A percentile compares a stretch with the other conserved stretches of the same genome.
Evolutionary conservation across 176 grass and related monocot species (phyloP).

Genomic region (Bothriochloa decipiens): DNA sequence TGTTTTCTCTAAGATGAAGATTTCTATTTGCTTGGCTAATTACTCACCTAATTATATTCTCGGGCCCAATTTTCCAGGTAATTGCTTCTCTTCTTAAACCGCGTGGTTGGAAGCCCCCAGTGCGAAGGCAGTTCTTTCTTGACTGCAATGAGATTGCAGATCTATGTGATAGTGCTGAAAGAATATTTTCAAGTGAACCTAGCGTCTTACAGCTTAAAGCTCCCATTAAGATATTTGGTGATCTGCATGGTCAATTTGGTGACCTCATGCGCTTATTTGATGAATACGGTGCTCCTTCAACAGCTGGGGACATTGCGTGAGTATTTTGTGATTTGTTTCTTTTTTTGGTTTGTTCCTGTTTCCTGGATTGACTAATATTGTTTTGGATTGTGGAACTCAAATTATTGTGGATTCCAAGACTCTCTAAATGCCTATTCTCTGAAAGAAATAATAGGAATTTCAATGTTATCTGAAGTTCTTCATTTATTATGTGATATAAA

Average conservation of each 20-base stretch:
- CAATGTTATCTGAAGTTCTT: not conserved
- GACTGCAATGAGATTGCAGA: constrained; percentile 99
- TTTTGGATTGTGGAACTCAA: constrained; percentile 5
- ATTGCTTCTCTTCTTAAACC: constrained; percentile 92
- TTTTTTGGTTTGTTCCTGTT: constrained; percentile 23
- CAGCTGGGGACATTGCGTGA: constrained; percentile 96
- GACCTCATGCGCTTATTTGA: constrained; percentile 98
- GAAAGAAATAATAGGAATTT: not conserved
- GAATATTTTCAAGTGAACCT: constrained; percentile 93
- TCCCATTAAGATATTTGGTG: constrained; percentile 99
- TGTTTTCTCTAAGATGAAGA: constrained; percentile 14
- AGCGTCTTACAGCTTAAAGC: constrained; percentile 93
- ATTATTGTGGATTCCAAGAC: constrained; percentile 6
- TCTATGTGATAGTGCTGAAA: constrained; percentile 88
- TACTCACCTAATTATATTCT: constrained; percentile 34
- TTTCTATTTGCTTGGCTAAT: constrained; percentile 15
- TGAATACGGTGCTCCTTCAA: constrained; percentile 98
- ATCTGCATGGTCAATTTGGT: constrained; percentile 99
- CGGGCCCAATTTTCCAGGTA: constrained; percentile 59
- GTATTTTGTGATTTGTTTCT: constrained; percentile 44
- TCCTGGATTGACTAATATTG: not conserved
- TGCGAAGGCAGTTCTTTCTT: constrained; percentile 92
- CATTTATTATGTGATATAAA: not conserved
- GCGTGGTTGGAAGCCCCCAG: constrained; percentile 98
- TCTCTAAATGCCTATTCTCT: not conserved